Evolutionary conservation across 2,329 filamentous ascomycete genomes (phyloP).

Genomic region (Conoideocrella luteorostrata): DNA sequence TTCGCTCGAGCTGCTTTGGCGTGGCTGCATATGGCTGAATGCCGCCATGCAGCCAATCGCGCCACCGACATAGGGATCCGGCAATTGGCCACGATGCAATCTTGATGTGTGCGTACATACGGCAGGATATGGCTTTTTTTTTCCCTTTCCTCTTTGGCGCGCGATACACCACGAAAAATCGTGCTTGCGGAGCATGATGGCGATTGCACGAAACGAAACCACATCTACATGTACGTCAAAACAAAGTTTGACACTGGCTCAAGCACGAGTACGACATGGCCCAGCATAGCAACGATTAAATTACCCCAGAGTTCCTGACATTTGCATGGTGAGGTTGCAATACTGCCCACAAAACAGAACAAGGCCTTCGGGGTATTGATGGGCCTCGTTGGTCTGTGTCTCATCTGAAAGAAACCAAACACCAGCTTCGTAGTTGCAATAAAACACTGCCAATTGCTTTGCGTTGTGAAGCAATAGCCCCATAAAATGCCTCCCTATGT

Average conservation of each 20-base stretch:
- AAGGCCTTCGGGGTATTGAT: not conserved
- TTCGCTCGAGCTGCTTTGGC: not conserved
- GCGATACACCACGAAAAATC: no score
- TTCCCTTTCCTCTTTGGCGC: no score
- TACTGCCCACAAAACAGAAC: not conserved
- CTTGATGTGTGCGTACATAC: no score
- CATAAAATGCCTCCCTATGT: no score
- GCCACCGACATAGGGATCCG: not conserved
- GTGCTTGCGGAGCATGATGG: no score
- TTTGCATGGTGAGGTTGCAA: constrained; percentile 7
- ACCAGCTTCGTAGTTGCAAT: no score
- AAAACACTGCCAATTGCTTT: no score
- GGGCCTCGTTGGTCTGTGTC: not conserved
- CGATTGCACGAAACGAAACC: no score
- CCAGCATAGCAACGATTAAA: not conserved
- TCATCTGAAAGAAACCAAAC: not conserved
- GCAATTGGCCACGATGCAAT: not conserved
- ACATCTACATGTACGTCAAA: no score
- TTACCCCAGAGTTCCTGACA: constrained; percentile 1
- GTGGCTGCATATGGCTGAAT: constrained; percentile 1
- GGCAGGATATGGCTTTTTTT: no score
- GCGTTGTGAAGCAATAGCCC: no score
- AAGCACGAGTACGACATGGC: not conserved
- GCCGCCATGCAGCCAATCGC: constrained; percentile 1
- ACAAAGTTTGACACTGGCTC: no score